These are phyloP conservation scores for Pachysandra terminalis DNA, from an alignment of 164 flowering plant genomes.

Conservation along the genomic window DNA sequence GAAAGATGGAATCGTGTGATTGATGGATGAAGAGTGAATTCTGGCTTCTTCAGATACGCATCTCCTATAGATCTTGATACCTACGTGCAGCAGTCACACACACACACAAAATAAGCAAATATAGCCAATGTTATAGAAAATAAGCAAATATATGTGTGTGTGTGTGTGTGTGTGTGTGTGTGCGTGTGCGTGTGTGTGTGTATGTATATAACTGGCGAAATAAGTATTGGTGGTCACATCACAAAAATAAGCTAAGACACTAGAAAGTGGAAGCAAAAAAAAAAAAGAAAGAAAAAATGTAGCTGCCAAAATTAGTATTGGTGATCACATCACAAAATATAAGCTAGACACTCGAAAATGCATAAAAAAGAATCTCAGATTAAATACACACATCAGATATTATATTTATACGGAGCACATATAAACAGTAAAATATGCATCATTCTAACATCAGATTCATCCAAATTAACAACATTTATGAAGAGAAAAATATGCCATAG, in stretches of 20 bases:
- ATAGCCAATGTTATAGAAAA: not conserved
- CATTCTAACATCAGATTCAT: not conserved
- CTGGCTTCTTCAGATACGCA: constrained; percentile 78
- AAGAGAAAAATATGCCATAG: not conserved
- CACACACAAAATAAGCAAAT: not conserved
- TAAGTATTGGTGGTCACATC: no score
- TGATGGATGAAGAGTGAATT: constrained; percentile 50
- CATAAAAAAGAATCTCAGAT: not conserved
- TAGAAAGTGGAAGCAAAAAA: not conserved
- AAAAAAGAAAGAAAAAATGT: no score
- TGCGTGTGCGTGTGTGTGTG: no score
- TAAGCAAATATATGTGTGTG: no score
- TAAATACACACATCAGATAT: not conserved
- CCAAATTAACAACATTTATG: no score
- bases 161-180: no score
- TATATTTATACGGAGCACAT: not conserved
- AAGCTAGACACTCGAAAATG: not conserved
- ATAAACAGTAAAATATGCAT: not conserved
- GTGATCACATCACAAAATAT: no score
- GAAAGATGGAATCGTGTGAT: constrained; percentile 46
- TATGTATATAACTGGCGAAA: no score
- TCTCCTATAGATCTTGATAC: constrained; percentile 89
- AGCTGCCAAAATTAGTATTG: no score
- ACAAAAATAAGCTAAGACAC: not conserved
- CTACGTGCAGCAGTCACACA: constrained; percentile 23